Base-by-base conservation (phyloP, 148 eudicot species). In the Fallopia convolvulus region DNA sequence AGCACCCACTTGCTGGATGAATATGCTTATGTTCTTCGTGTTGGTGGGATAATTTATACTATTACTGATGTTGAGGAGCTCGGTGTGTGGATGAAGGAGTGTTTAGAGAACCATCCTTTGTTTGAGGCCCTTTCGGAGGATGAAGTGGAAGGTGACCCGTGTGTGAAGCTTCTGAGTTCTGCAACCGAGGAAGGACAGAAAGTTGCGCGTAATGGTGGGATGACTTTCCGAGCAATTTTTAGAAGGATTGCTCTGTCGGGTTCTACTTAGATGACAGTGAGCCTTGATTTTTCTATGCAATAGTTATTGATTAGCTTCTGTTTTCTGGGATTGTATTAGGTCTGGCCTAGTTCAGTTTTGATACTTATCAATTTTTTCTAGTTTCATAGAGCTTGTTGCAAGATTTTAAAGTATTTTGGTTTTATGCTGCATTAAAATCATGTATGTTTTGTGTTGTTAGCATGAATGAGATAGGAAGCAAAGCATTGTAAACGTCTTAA, bases 171-270 rank as follows among this genome's bases (percentile, higher is more conserved):
- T 6, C 79, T 94, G 81, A 87, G 80, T 65, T 74, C 82, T 58
- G 97, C 99, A 18, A 89, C 97, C 8, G 93, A 92, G 83, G 94
- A 94, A 89, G 97, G 97, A 20, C 96, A 92, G 78, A 94, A 94
- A 81, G 98, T 94, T 36, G 89, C 92, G 0, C 82, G 97, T 36
- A 94, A 92, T 81, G 95, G 85, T 6, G 98, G 98, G 49, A 92
- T 85, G 83, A 93, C 97, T 40, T 93, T 85, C 79, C 85, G 42
- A 76, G 94, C 98, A 11, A 83, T 93, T 74, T 93, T 79, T 74
- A 91, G 94, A 74, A 90, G 98, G 60, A 82, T 91, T 23, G 77
- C 82, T 58, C 68, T 74, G 0, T 55, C 83, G 32, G 30, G 61
- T 6, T 71, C 42, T 2, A 7, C 44, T 36, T 68, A 66, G 72